These are phyloP conservation scores for grape (Vitis vinifera) DNA, from an alignment of 164 flowering plant genomes.

Conservation along the genomic window DNA sequence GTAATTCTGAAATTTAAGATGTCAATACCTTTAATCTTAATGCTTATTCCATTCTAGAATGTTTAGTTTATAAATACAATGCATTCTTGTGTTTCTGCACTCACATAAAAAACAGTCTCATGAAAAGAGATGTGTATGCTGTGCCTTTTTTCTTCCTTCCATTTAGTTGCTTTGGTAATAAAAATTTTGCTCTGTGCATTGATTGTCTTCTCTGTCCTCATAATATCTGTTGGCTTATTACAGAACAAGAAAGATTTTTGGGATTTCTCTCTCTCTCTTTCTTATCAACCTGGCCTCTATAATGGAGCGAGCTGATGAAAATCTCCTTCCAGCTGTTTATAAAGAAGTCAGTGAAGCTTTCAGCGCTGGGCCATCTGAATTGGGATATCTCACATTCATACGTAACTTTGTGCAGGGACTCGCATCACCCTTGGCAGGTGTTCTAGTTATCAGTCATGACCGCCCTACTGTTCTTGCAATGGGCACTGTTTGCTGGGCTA, in stretches of 20 bases:
- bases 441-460: constrained; percentile 71
- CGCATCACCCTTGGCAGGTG: constrained; percentile 84
- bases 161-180: background rate
- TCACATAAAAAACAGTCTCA: too few relatives aligned
- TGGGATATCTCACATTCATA: constrained; percentile 87
- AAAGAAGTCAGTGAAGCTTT: constrained; percentile 97
- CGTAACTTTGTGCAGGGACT: constrained; percentile 83
- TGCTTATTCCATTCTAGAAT: too few relatives aligned
- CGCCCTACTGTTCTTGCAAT: constrained; percentile 86
- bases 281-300: constrained; percentile 91
- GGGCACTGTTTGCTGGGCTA: constrained; percentile 90
- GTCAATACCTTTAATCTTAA: too few relatives aligned
- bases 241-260: constrained; percentile 66
- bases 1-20: too few relatives aligned
- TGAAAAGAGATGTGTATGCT: background rate
- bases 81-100: too few relatives aligned
- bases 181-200: background rate
- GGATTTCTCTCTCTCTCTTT: constrained; percentile 80
- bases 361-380: constrained; percentile 79
- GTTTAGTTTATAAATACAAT: too few relatives aligned
- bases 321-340: constrained; percentile 91
- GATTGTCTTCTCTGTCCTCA: background rate
- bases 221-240: constrained; percentile 12
- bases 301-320: constrained; percentile 98
- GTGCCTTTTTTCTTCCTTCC: background rate